Conservation (phyloP, 768 basidiomycete genomes). For the Hygrophorus russula region DNA sequence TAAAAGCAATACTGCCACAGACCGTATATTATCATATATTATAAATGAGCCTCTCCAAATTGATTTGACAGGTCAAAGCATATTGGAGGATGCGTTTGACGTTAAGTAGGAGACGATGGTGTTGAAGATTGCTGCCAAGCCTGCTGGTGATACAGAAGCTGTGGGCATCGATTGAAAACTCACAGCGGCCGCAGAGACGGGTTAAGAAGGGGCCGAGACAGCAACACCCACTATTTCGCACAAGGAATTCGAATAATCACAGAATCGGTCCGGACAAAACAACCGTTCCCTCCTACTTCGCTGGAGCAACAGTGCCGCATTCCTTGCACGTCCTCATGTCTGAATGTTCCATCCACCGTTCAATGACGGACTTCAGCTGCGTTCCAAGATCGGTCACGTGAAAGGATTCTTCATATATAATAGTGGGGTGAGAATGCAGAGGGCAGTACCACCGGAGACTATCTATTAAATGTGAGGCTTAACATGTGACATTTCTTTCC, state of each 20-base stretch:
- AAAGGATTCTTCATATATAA: slow-evolving; percentile 77
- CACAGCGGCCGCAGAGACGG: not conserved
- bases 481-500: not conserved
- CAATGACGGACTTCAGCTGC: slow-evolving; percentile 86
- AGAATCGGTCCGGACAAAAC: too few species aligned
- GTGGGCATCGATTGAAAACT: too few species aligned
- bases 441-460: slow-evolving; percentile 88
- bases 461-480: slow-evolving; percentile 36
- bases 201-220: not conserved
- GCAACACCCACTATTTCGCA: too few species aligned
- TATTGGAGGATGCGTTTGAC: slow-evolving; percentile 68
- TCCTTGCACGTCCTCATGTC: slow-evolving; percentile 50
- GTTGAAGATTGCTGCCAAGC: not conserved
- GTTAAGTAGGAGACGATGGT: slow-evolving; percentile 47
- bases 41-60: slow-evolving; percentile 69
- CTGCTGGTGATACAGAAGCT: too few species aligned
- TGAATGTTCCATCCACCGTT: slow-evolving; percentile 66
- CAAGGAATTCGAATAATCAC: too few species aligned
- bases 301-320: slow-evolving; percentile 54
- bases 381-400: slow-evolving; percentile 87
- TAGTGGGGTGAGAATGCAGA: slow-evolving; percentile 49
- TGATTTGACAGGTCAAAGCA: slow-evolving; percentile 68
- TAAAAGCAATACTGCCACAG: not conserved
- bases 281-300: too few species aligned
- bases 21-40: slow-evolving; percentile 55